Base-by-base conservation (phyloP, 306 rosid species). In the Cucumis sativus region DNA sequence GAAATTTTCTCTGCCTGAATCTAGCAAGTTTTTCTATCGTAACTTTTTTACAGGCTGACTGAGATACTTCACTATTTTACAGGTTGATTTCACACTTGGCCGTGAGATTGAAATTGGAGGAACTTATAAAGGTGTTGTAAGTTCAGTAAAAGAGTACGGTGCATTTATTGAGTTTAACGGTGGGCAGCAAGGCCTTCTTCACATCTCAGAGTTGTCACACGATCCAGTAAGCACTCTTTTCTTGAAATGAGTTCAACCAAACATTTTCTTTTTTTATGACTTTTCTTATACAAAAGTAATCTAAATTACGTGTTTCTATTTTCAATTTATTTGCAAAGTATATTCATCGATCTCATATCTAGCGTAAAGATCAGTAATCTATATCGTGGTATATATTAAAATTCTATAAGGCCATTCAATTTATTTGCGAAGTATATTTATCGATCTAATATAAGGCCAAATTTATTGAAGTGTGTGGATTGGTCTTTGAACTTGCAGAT, bases 31-130 rank as follows among this genome's bases (percentile, higher is more conserved):
- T 70, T 25, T 71, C 43, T 25, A 11, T 7, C 16, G 60, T 9
- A 8, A 8, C 41, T 25, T n/a, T 49, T 71, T 71, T 25, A 49
- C 59, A 23, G 23, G 60, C 21, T 15, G 43, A 23, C 60, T 35
- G 68, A 77, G 57, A 41, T 77, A 3, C 12, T 23, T 70, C 55
- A 9, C 55, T 39, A 40, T 71, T 77, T 68, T 71, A 45, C 88
- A 94, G 98, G 83, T 95, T 84, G 96, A 90, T 77, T 92, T 90
- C 79, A 76, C 89, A 67, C 90, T 90, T 76, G 97, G 98, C 63
- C 96, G 98, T 76, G 92, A 92, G 84, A 92, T 92, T 78, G 97
- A 89, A 89, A 86, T 92, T 21, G 98, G 97, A 54, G 98, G 98
- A 67, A 23, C 89, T 65, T 95, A 95, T 86, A 92, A 85, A 84